Evolutionary conservation across 2,329 filamentous ascomycete genomes (phyloP), one percentile per base, ranked within the genome.

Genomic region (Chaetomiaceae sp.): DNA sequence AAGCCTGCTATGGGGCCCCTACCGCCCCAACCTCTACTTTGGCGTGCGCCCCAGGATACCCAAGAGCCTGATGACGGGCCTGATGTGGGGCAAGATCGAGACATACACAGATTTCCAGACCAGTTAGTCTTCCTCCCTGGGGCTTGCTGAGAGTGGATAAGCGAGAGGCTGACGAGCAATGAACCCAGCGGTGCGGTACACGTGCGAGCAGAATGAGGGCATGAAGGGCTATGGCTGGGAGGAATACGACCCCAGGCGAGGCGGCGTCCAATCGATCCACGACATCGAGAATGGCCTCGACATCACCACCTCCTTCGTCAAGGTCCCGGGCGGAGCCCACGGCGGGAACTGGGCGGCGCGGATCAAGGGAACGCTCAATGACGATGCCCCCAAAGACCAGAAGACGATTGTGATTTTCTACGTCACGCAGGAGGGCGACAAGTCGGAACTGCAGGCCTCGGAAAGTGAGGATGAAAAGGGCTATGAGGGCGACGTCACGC

Each of bases 151-250:
- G 6, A n/a, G n/a, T n/a, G n/a, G n/a, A n/a, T 9, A 15, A 9
- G 17, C n/a, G n/a, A 11, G 18, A 17, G 20, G 18, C 35, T 48
- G 18, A 48, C 46, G 10, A 10, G 11, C 1, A 1, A 9, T 10
- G 10, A 26, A 6, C 56, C 49, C 44, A 93, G 88, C 83, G 58
- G 85, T 96, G 59, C 83, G 93, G 54, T 89, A 95, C 65, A 96
- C 93, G 0, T 98, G 93, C 68, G 93, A 97, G 66, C 93, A 98
- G 65, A 80, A 93, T 64, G 88, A 94, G 64, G 86, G 86, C 55
- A 95, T 98, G 77, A 85, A 81, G 38, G 91, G 91, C 46, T 98
- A 98, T 65, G 93, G 93, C 52, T 98, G 93, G 93, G 90, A 97
- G 60, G 88, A 95, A 64, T 98, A 94, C 65, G 93, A 98, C 67